Base-by-base conservation (phyloP, 345 rosid species). In the Cardamine chenopodiifolia region DNA sequence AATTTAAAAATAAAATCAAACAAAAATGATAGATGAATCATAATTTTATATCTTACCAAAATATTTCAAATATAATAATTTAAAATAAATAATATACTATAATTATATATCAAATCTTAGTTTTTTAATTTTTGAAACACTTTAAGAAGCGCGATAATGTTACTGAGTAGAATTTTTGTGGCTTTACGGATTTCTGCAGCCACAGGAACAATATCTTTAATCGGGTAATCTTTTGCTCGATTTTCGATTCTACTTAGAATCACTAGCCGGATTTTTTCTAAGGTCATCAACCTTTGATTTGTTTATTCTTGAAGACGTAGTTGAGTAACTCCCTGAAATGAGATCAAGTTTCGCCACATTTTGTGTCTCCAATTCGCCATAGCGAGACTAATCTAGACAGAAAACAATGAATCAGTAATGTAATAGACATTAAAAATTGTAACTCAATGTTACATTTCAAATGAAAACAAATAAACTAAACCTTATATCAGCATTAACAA, bases 251-350 rank as follows among this genome's bases (percentile, higher is more conserved):
- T 83, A 70, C 82, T 78, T n/a, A 77, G 75, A 75, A 95, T 92
- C 96, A 95, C 85, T 5, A 93, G 92, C 77, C 97, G 50, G 60
- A 89, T 72, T 76, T 87, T n/a, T 86, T 78, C 83, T 85, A 66
- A 87, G 80, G 76, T 89, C 87, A 15, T 68, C 42, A 57, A 57
- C 71, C 68, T 81, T 81, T 1, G 90, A 66, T 76, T 87, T 82
- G 80, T 85, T 91, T 70, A 62, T 77, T 72, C 86, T 81, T 19
- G 68, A 68, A 29, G 76, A 72, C 10, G 19, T 42, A 48, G 68
- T 56, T 68, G 67, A 77, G 66, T 58, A 72, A 37, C 58, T 74
- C 40, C 40, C 1, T 71, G 71, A 17, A 63, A 9, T 26, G 63
- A 45, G 74, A 60, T 42, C 48, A 55, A 8, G 20, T 55, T 26